A percentile compares a stretch with the other conserved stretches of the same genome.
Conservation (phyloP, 768 basidiomycete genomes). For the Tricholoma terreum region DNA sequence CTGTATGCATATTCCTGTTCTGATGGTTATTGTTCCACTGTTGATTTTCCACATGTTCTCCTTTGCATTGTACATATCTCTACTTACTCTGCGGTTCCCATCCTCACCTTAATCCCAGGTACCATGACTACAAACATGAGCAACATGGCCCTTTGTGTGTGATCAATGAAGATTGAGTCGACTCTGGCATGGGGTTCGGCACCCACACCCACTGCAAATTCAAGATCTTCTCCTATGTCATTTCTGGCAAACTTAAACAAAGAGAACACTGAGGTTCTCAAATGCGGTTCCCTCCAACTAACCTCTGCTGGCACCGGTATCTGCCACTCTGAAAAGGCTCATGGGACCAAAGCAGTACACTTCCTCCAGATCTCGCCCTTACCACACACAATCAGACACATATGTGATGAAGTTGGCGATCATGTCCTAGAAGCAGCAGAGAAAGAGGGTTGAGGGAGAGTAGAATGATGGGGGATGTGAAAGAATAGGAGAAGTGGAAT, state of each 20-base stretch:
- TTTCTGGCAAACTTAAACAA: conserved; percentile 80
- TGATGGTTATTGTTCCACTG: too few species aligned
- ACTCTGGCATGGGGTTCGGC: conserved; percentile 74
- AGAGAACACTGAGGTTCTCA: too few species aligned
- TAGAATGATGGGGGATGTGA: conserved; percentile 63
- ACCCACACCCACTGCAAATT: conserved; percentile 76
- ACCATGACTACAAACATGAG: conserved; percentile 55
- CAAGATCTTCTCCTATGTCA: too few species aligned
- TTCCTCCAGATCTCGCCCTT: too few species aligned
- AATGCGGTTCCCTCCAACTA: conserved; percentile 87
- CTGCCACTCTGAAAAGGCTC: conserved; percentile 54
- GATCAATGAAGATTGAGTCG: conserved; percentile 92
- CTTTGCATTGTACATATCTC: too few species aligned
- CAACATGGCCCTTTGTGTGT: conserved; percentile 77
- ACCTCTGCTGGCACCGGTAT: conserved; percentile 93
- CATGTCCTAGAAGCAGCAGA: conserved; percentile 76
- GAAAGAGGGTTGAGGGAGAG: conserved; percentile 69
- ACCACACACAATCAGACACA: conserved; percentile 45
- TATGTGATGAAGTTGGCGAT: conserved; percentile 72
- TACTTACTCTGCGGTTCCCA: too few species aligned
- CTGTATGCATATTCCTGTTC: too few species aligned
- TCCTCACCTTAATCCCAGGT: conserved; percentile 34
- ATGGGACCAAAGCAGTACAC: conserved; percentile 43
- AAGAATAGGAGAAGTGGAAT: conserved; percentile 50
- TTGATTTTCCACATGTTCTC: too few species aligned